These are phyloP conservation scores for Epichloe glyceriae DNA, from an alignment of 2,329 filamentous ascomycete genomes.

Conservation along the genomic window DNA sequence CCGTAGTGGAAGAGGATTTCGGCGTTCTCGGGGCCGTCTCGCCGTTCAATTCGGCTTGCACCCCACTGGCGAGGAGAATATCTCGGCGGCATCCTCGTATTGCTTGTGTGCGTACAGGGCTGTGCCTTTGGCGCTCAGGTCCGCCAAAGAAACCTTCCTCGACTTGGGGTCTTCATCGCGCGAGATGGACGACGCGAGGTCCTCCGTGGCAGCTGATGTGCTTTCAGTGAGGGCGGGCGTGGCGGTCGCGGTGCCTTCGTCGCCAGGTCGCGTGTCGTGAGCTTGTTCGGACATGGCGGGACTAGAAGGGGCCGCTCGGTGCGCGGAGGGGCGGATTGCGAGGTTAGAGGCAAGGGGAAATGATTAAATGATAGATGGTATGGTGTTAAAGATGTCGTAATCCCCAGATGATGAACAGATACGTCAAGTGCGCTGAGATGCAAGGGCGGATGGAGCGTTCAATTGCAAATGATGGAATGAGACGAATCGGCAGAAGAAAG, in stretches of 20 bases:
- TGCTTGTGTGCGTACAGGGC: constrained; percentile 83
- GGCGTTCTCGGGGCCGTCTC: constrained; percentile 83
- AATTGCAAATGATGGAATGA: neutral
- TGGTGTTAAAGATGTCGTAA: neutral
- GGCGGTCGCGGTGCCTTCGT: constrained; percentile 3
- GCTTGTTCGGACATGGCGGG: constrained; percentile 12
- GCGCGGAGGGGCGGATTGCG: neutral
- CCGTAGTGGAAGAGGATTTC: constrained; percentile 93
- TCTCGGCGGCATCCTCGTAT: constrained; percentile 71
- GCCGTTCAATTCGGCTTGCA: constrained; percentile 84
- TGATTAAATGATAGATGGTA: neutral
- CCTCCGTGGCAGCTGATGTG: constrained; percentile 7
- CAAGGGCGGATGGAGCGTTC: neutral
- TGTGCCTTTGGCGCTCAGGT: constrained; percentile 68
- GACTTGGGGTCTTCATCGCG: constrained; percentile 34
- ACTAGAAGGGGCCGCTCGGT: neutral
- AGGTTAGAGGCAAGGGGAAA: neutral
- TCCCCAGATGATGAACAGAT: neutral
- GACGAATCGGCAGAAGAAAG: neutral
- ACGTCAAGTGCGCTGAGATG: neutral
- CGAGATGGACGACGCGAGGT: constrained; percentile 13
- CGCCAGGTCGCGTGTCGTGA: constrained; percentile 11
- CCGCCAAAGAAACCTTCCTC: constrained; percentile 54
- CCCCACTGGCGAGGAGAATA: constrained; percentile 82
- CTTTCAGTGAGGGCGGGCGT: constrained; percentile 4